Percentiles rank a stretch among this genome's conserved stretches.
phyloP scores from a whole-genome alignment of 768 basidiomycete species.

The Psilocybe tampanensis region DNA sequence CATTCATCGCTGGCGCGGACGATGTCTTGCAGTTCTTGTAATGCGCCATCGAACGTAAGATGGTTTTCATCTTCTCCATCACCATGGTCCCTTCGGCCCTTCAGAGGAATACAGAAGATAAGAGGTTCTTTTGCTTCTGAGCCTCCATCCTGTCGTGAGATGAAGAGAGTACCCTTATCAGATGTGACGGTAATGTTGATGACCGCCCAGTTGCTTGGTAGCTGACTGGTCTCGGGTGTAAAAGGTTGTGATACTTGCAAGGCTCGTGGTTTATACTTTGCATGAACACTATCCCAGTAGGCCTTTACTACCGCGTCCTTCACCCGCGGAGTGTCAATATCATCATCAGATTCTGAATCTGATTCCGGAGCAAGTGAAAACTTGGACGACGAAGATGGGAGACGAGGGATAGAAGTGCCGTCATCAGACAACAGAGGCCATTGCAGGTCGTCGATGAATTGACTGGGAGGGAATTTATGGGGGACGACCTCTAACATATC shows the following conservation, averaged over 20 bases:
- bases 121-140: constrained; percentile 52
- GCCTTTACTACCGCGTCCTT: constrained; percentile 37
- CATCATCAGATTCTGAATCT: constrained; percentile 35
- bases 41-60: constrained; percentile 74
- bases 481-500: constrained; percentile 86
- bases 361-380: constrained; percentile 16
- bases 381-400: constrained; percentile 6
- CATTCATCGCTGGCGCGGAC: constrained; percentile 77
- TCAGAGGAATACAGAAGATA: constrained; percentile 88
- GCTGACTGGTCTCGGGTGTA: constrained; percentile 37
- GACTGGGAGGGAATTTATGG: constrained; percentile 57
- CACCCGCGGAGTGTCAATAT: constrained; percentile 31
- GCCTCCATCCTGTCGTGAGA: constrained; percentile 73
- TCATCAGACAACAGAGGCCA: constrained; percentile 66
- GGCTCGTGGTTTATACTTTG: constrained; percentile 52
- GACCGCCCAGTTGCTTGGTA: constrained; percentile 83
- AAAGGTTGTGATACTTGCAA: constrained; percentile 45
- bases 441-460: constrained; percentile 60
- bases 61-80: constrained; percentile 67
- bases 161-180: constrained; percentile 80
- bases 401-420: constrained; percentile 40
- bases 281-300: constrained; percentile 66
- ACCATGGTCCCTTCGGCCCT: constrained; percentile 76
- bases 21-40: constrained; percentile 77
- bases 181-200: constrained; percentile 83